Evolutionary conservation across 768 basidiomycete species (phyloP).

Genomic region (Porphyrellus cyaneotinctus): DNA sequence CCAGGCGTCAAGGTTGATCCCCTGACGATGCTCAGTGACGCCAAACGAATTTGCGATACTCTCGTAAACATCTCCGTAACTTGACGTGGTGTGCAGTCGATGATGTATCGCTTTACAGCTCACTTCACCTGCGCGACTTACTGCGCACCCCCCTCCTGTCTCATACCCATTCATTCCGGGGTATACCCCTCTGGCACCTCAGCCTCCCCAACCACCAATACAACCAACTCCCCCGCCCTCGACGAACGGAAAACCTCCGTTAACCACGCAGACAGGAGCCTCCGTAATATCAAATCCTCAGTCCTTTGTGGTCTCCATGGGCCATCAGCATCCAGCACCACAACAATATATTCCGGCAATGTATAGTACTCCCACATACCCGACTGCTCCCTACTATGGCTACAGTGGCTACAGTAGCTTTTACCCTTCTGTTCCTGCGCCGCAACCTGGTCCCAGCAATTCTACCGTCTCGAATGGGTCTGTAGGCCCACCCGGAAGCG

Average conservation of each 20-base stretch:
- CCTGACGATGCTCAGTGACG: conserved; percentile 66
- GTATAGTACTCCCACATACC: conserved; percentile 42
- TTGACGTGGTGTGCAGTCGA: conserved; percentile 4
- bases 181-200: conserved; percentile 25
- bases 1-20: conserved; percentile 69
- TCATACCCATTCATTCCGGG: conserved; percentile 48
- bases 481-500: conserved; percentile 22
- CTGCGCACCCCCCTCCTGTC: conserved; percentile 61
- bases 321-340: conserved; percentile 46
- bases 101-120: conserved; percentile 42
- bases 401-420: conserved; percentile 40
- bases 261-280: conserved; percentile 34
- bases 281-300: conserved; percentile 65
- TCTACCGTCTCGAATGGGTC: conserved; percentile 26
- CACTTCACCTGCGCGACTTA: conserved; percentile 68
- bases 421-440: conserved; percentile 25
- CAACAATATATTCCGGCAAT: conserved; percentile 41
- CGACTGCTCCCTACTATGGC: conserved; percentile 61
- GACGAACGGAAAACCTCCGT: conserved; percentile 30
- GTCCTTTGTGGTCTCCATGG: conserved; percentile 68
- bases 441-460: conserved; percentile 24
- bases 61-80: conserved; percentile 43
- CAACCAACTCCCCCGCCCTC: conserved; percentile 37
- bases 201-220: conserved; percentile 31
- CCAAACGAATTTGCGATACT: conserved; percentile 73